Evolutionary conservation across 805 yeast genomes (phyloP).

Genomic region (Brettanomyces nanus): DNA sequence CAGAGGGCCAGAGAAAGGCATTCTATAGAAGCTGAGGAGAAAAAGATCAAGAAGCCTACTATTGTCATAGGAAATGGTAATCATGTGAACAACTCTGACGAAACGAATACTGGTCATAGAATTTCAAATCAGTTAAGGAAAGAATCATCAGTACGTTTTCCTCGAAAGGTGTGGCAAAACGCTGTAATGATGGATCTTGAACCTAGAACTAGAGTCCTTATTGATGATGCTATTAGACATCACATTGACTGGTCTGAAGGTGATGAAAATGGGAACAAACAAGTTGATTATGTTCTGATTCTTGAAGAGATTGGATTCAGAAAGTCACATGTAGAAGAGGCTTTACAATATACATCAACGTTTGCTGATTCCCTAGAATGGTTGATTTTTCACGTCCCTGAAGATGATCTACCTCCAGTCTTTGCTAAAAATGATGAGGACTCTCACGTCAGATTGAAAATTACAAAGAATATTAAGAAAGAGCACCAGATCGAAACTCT

Average conservation of each 20-base stretch:
- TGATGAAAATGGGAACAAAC: constrained; percentile 9
- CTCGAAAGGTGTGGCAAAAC: constrained; percentile 59
- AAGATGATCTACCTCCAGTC: constrained; percentile 76
- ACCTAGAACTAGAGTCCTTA: constrained; percentile 48
- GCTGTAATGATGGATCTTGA: constrained; percentile 65
- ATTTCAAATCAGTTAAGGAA: neutral
- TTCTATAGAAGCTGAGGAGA: constrained; percentile 38
- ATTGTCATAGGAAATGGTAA: constrained; percentile 26
- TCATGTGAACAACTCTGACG: neutral
- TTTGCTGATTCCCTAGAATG: constrained; percentile 57
- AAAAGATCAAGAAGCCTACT: constrained; percentile 41
- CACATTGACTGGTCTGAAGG: constrained; percentile 48
- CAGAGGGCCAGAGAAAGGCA: constrained; percentile 38
- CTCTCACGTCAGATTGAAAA: constrained; percentile 47
- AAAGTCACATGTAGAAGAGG: constrained; percentile 59
- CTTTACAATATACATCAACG: constrained; percentile 47
- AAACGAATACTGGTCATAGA: neutral
- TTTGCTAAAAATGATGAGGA: constrained; percentile 53
- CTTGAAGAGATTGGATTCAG: constrained; percentile 55
- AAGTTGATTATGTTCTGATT: constrained; percentile 4
- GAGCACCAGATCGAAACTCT: constrained; percentile 55
- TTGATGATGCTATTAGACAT: constrained; percentile 53
- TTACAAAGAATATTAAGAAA: constrained; percentile 40
- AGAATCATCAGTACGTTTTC: constrained; percentile 31
- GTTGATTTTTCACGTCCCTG: constrained; percentile 85